Evolutionary conservation across 1,284 basidiomycete species (phyloP).

Genomic region (Anthracocystis panici-leucophaei): DNA sequence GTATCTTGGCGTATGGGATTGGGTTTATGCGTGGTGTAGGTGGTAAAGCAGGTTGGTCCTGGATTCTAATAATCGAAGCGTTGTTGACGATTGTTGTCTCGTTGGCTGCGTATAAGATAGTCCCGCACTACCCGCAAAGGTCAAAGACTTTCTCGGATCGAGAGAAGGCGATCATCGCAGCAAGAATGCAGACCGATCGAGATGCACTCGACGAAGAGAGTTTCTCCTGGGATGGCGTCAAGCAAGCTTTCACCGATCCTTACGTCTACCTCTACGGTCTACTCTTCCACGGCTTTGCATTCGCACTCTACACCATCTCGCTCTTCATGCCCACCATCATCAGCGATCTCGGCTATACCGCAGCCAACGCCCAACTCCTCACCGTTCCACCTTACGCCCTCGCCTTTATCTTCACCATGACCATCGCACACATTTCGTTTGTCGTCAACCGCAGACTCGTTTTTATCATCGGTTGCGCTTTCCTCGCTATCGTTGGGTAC

Average conservation of each 20-base stretch:
- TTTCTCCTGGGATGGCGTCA: constrained; percentile 68
- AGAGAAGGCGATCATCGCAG: constrained; percentile 73
- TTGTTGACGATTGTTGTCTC: constrained; percentile 73
- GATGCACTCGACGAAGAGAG: constrained; percentile 73
- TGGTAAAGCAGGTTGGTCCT: constrained; percentile 69
- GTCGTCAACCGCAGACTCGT: constrained; percentile 65
- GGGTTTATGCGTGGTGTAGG: constrained; percentile 76
- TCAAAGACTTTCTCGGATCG: constrained; percentile 73
- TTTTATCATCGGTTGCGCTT: constrained; percentile 75
- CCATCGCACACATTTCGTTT: constrained; percentile 73
- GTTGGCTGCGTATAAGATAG: constrained; percentile 74
- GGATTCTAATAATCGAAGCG: constrained; percentile 78
- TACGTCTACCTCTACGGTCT: constrained; percentile 77
- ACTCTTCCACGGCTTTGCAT: constrained; percentile 77
- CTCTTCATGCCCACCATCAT: constrained; percentile 73
- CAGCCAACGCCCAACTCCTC: constrained; percentile 77
- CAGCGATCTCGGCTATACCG: constrained; percentile 74
- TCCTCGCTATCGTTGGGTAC: constrained; percentile 77
- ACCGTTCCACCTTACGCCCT: constrained; percentile 76
- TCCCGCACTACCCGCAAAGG: constrained; percentile 75
- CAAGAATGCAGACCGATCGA: constrained; percentile 73
- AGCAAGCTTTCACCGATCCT: constrained; percentile 74
- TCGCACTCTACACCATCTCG: constrained; percentile 59
- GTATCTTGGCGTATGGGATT: constrained; percentile 74
- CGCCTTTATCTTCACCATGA: constrained; percentile 68